Evolutionary conservation across 176 grass and related monocot species (phyloP), one percentile per base, ranked within the genome.

Genomic region (Microstegium vimineum): DNA sequence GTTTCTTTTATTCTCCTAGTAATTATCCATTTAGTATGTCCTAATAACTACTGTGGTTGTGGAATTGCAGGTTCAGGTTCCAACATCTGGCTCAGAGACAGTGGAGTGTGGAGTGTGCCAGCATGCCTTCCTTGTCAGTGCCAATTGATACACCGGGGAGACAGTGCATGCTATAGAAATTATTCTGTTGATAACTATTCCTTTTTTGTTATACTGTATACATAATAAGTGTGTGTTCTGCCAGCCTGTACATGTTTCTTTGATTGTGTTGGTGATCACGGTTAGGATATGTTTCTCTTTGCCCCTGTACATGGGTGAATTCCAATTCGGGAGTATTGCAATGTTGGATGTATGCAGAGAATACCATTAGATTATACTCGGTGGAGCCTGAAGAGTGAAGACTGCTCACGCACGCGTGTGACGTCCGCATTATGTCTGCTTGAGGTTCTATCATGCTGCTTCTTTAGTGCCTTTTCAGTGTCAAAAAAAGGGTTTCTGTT

Each of bases 91-190:
- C 30, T 99, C 96, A 45, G 93, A 99, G 83, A 99, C 91, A 60
- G 94, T 99, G 25, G 96, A 95, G 79, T 99, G 96, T 57, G 96
- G 96, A 49, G 91, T 99, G 42, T 99, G 96, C 77, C 96, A 99
- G 78, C 85, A 99, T 52, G 90, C 96, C 51, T 99, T 99, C 90
- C 91, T 95, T 40, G 87, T 99, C 73, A 95, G 80, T 43, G 93
- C 96, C 42, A 88, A 90, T 85, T 95, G 90, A 94, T 75, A 84
- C 41, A 28, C 22, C 8, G 3, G 3, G 60, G 65, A 89, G 71
- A 78, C 32, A 34, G 0, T 37, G 60, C 22, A 36, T 74, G 77
- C 34, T 64, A 45, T 41, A 41, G 26, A 84, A 67, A 78, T 77
- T 66, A 47, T 73, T 86, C 73, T 78, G 73, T 90, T 72, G 30